phyloP scores from a whole-genome alignment of 1,284 basidiomycete species.

The Irpex sp. region DNA sequence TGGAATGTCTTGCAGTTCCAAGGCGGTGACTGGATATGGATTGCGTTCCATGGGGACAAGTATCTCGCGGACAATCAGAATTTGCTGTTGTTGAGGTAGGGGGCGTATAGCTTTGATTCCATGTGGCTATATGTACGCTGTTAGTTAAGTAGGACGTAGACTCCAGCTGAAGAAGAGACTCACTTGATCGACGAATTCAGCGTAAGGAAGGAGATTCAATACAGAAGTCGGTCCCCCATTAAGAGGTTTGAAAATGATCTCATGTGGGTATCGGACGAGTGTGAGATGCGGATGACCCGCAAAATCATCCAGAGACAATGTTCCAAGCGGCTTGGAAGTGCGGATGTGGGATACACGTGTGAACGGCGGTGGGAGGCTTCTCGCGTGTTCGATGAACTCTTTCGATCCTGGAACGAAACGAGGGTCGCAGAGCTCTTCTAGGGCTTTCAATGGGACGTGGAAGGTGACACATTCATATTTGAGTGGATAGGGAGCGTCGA shows the following conservation, averaged over 20 bases:
- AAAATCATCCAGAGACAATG: slow-evolving; percentile 42
- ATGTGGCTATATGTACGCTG: slow-evolving; percentile 29
- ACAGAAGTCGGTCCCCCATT: slow-evolving; percentile 24
- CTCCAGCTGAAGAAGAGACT: slow-evolving; percentile 5
- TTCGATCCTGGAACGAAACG: slow-evolving; percentile 36
- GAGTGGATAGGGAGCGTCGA: slow-evolving; percentile 46
- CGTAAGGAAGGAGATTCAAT: slow-evolving; percentile 17
- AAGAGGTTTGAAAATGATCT: slow-evolving; percentile 45
- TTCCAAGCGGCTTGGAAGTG: slow-evolving; percentile 36
- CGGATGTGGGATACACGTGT: slow-evolving; percentile 35
- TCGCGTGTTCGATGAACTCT: slow-evolving; percentile 35
- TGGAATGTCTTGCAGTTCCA: slow-evolving; percentile 20
- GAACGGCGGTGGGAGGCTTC: slow-evolving; percentile 35
- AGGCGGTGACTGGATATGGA: slow-evolving; percentile 10
- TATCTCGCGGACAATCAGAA: slow-evolving; percentile 49
- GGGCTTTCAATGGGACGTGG: slow-evolving; percentile 41
- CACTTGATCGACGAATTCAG: slow-evolving; percentile 1
- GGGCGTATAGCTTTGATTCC: slow-evolving; percentile 48
- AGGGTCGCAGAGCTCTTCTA: slow-evolving; percentile 51
- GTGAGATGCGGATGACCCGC: slow-evolving; percentile 41
- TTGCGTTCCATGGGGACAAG: slow-evolving; percentile 8
- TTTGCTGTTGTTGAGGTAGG: slow-evolving; percentile 46
- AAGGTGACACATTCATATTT: slow-evolving; percentile 48
- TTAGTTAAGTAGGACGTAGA: slow-evolving; percentile 18
- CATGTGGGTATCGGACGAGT: slow-evolving; percentile 40